Evolutionary conservation across 169 alveolate species (phyloP).

Genomic region (Plasmodium gonderi): DNA sequence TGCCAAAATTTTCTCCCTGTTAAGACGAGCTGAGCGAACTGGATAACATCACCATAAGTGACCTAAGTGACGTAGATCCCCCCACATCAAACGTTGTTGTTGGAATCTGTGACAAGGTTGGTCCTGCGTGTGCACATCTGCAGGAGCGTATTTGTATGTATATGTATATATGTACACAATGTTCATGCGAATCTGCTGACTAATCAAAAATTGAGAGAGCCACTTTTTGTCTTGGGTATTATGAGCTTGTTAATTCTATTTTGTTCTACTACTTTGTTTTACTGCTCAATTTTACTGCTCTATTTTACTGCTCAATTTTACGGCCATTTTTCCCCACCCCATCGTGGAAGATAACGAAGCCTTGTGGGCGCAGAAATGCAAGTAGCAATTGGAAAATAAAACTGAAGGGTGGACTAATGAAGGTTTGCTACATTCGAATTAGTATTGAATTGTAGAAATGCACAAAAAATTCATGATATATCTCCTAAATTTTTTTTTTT

Average conservation of each 20-base stretch:
- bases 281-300: neutral
- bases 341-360: slow-evolving; percentile 40
- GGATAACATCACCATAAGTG: slow-evolving; percentile 61
- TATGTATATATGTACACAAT: neutral
- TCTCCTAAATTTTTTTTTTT: neutral
- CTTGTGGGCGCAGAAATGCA: slow-evolving; percentile 64
- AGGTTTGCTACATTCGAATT: neutral
- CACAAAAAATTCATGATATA: neutral
- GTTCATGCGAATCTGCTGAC: no score
- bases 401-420: slow-evolving; percentile 70
- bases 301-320: neutral
- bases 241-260: neutral
- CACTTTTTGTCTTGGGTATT: no score
- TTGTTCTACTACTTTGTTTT: neutral
- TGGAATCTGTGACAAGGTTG: slow-evolving; percentile 53
- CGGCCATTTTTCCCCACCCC: neutral
- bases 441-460: neutral
- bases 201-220: no score
- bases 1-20: neutral
- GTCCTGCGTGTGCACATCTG: neutral
- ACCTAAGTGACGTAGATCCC: slow-evolving; percentile 73
- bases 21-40: slow-evolving; percentile 50
- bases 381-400: slow-evolving; percentile 68
- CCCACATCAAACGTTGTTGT: slow-evolving; percentile 43
- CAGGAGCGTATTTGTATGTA: neutral